Percentiles rank a stretch among this genome's conserved stretches.
Conservation (phyloP, 106 monocot species). For the Dendrobium chrysotoxum region DNA sequence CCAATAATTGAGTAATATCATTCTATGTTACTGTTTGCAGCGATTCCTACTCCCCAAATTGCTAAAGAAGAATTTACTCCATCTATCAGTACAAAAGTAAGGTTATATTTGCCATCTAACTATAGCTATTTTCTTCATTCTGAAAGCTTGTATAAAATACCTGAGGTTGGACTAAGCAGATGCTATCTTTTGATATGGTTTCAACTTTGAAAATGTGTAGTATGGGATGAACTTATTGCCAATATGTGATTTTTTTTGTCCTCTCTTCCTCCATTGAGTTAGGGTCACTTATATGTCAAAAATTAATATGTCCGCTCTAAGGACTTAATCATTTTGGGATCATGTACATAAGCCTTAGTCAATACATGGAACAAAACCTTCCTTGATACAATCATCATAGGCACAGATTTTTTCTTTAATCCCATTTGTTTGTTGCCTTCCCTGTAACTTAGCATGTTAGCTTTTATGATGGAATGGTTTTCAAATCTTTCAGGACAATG, state of each 20-base stretch:
- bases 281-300: neutral
- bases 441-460: neutral
- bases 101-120: constrained; percentile 2
- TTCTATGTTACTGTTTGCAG: constrained; percentile 13
- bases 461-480: neutral
- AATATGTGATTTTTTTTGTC: neutral
- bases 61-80: neutral
- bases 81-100: constrained; percentile 1
- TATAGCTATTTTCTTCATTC: neutral
- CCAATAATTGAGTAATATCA: neutral
- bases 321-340: neutral
- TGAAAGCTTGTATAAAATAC: constrained; percentile 3
- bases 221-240: neutral
- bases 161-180: neutral
- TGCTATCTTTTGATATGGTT: neutral
- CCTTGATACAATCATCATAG: neutral
- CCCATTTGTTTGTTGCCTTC: neutral
- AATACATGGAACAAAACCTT: no score
- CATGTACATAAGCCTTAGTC: neutral
- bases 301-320: neutral
- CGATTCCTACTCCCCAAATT: neutral
- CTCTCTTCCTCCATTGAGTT: neutral
- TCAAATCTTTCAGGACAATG: neutral
- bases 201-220: neutral
- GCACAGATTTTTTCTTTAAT: neutral